phyloP scores from a whole-genome alignment of 2,329 filamentous ascomycete species.

The Metarhizium brunneum region DNA sequence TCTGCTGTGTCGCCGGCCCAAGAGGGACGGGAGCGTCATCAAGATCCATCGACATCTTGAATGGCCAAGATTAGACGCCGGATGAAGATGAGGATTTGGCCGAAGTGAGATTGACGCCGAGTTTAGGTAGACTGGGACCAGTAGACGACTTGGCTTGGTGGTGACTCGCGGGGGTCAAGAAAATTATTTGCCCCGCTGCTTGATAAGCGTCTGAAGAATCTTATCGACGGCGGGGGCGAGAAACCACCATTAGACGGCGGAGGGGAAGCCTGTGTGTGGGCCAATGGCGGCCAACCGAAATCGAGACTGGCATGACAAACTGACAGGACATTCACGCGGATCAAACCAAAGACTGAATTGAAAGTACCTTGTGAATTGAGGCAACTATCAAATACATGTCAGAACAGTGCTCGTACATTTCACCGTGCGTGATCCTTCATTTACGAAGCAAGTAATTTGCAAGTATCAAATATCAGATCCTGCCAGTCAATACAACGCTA shows the following conservation, averaged over 20 bases:
- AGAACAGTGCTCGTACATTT: background rate
- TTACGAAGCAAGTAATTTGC: background rate
- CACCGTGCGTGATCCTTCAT: background rate
- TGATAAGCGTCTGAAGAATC: constrained; percentile 23
- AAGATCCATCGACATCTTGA: constrained; percentile 33
- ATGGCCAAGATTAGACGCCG: constrained; percentile 5
- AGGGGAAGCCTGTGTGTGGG: too few species aligned
- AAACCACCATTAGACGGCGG: background rate
- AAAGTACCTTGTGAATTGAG: background rate
- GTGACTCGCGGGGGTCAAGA: constrained; percentile 11
- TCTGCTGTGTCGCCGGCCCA: constrained; percentile 21
- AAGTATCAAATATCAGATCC: background rate
- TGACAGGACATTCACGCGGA: too few species aligned
- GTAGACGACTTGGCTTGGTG: constrained; percentile 10
- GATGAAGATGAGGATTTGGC: constrained; percentile 6
- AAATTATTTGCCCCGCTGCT: constrained; percentile 29
- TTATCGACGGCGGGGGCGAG: constrained; percentile 15
- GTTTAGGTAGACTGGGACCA: constrained; percentile 4
- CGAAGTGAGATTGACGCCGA: constrained; percentile 9
- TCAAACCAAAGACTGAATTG: too few species aligned
- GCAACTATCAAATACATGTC: background rate
- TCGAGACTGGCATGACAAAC: too few species aligned
- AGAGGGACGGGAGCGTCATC: constrained; percentile 33
- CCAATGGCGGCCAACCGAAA: too few species aligned
- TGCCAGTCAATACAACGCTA: background rate